Percentiles rank a stretch among this genome's conserved stretches.
Conservation (phyloP, 768 basidiomycete species). For the Lactifluus pinguis region DNA sequence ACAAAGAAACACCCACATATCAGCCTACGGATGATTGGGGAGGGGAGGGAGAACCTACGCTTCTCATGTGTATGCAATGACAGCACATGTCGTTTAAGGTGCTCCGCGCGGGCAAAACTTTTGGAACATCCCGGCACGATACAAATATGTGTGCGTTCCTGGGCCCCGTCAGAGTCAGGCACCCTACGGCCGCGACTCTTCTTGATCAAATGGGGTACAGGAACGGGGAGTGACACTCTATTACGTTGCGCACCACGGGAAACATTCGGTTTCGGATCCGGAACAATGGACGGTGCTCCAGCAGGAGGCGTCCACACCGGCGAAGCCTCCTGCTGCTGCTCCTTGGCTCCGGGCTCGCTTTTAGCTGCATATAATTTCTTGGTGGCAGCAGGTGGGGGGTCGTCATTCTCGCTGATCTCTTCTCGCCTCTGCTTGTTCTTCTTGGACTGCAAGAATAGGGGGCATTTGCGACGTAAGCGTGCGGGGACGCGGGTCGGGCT, state of each 20-base stretch:
- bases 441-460: background rate
- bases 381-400: background rate
- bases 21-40: background rate
- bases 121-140: slow-evolving; percentile 66
- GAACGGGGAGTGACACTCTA: slow-evolving; percentile 37
- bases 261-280: background rate
- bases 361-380: background rate
- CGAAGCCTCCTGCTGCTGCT: background rate
- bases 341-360: background rate
- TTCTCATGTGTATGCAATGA: slow-evolving; percentile 80
- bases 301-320: background rate
- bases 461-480: slow-evolving; percentile 12
- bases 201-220: slow-evolving; percentile 73
- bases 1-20: background rate
- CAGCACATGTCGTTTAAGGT: slow-evolving; percentile 72
- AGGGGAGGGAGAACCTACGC: slow-evolving; percentile 40
- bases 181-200: slow-evolving; percentile 71
- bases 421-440: background rate
- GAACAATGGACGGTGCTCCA: background rate
- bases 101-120: slow-evolving; percentile 71
- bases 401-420: background rate
- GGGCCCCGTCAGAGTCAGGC: slow-evolving; percentile 32
- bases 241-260: background rate
- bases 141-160: slow-evolving; percentile 50
- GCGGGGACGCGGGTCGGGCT: slow-evolving; percentile 11